These are phyloP conservation scores for Raphidocelis subcapitata DNA, from an alignment of 139 green algal genomes.

Conservation along the genomic window DNA sequence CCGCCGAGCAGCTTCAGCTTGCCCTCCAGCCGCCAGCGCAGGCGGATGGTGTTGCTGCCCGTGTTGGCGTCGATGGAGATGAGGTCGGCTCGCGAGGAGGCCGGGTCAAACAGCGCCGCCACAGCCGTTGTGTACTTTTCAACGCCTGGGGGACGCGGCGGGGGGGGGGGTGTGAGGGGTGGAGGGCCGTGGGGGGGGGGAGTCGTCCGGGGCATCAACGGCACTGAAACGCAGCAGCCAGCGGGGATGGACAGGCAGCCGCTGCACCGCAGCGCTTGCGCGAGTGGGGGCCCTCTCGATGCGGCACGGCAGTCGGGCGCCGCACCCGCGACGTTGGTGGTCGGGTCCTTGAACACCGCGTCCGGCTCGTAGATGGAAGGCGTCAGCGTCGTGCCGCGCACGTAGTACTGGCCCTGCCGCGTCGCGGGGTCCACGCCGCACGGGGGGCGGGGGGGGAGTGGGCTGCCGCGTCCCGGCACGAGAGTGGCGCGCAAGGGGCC, in stretches of 20 bases:
- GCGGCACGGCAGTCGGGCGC: too few relatives aligned
- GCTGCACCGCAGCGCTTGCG: not conserved
- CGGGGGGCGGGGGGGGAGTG: too few relatives aligned
- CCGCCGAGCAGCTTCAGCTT: constrained; percentile 32
- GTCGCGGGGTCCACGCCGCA: too few relatives aligned
- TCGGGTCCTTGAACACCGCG: constrained; percentile 57
- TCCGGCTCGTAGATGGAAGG: constrained; percentile 23
- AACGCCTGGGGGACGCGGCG: constrained; percentile 17
- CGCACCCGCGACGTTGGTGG: constrained; percentile 36
- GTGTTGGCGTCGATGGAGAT: constrained; percentile 27
- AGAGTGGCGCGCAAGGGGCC: too few relatives aligned
- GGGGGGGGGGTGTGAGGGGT: not conserved
- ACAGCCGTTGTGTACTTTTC: constrained; percentile 48
- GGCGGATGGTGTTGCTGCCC: constrained; percentile 17
- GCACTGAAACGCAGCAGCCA: not conserved
- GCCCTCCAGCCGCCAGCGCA: constrained; percentile 50
- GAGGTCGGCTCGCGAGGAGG: constrained; percentile 43
- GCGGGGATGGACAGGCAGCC: not conserved
- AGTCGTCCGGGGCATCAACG: too few relatives aligned
- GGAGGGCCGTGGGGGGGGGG: too few relatives aligned
- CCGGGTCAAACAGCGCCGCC: constrained; percentile 50
- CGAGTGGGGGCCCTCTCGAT: not conserved
- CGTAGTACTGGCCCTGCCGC: constrained; percentile 42
- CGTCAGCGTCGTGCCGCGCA: constrained; percentile 39
- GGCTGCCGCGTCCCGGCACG: too few relatives aligned